phyloP scores from a whole-genome alignment of 2,329 filamentous ascomycete genomes.

The Zarea fungicola region DNA sequence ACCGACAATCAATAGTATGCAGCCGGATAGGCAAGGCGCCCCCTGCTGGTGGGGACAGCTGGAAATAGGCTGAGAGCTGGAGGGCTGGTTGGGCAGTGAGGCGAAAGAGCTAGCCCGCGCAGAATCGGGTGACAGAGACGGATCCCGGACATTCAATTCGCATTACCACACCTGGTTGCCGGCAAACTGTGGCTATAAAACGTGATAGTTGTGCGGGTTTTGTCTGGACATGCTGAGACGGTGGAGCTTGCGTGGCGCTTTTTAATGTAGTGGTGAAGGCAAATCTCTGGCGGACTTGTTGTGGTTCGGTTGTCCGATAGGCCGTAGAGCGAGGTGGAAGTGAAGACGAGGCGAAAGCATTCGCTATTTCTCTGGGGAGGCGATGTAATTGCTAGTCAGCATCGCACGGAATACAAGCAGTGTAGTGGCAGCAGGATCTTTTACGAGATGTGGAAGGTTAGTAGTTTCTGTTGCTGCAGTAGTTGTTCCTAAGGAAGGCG shows the following conservation, averaged over 20 bases:
- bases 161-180: constrained; percentile 3
- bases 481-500: too few species aligned
- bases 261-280: neutral
- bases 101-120: neutral
- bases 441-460: too few species aligned
- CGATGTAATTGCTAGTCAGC: too few species aligned
- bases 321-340: neutral
- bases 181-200: neutral
- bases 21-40: constrained; percentile 2
- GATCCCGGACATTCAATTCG: neutral
- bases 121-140: constrained; percentile 3
- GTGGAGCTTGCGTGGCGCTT: constrained; percentile 10
- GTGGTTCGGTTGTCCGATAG: neutral
- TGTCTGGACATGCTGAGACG: constrained; percentile 10
- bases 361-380: too few species aligned
- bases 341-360: too few species aligned
- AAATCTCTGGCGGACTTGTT: constrained; percentile 7
- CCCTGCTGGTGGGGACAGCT: constrained; percentile 9
- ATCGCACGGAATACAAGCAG: too few species aligned
- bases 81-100: constrained; percentile 7
- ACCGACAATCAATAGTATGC: constrained; percentile 8
- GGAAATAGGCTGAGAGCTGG: constrained; percentile 9
- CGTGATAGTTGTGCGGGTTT: constrained; percentile 6
- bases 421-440: too few species aligned
- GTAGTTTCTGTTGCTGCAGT: too few species aligned